A percentile compares a stretch with the other conserved stretches of the same genome.
Conservation (phyloP, 2,329 filamentous ascomycete genomes). For the Monilinia polystroma region DNA sequence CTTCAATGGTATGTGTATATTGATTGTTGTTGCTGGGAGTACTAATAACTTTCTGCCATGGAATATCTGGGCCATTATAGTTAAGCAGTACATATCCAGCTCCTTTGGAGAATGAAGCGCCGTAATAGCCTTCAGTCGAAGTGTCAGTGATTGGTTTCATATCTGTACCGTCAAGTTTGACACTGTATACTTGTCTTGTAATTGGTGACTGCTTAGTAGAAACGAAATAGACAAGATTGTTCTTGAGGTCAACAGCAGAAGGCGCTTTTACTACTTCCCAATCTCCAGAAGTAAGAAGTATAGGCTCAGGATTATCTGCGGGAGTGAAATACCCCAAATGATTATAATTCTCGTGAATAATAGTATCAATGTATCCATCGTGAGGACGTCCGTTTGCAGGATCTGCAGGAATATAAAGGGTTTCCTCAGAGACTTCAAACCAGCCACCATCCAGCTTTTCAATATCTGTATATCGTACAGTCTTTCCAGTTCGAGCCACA, state of each 20-base stretch:
- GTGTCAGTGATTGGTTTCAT: constrained; percentile 73
- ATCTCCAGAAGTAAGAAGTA: constrained; percentile 80
- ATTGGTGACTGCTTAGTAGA: constrained; percentile 84
- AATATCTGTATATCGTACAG: constrained; percentile 77
- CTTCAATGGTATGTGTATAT: constrained; percentile 72
- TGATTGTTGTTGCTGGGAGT: constrained; percentile 66
- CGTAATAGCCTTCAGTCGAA: constrained; percentile 73
- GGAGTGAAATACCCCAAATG: constrained; percentile 93
- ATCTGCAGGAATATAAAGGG: constrained; percentile 83
- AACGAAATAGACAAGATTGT: constrained; percentile 88
- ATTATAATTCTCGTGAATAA: constrained; percentile 83
- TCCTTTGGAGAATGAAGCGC: constrained; percentile 77
- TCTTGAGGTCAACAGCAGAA: constrained; percentile 77
- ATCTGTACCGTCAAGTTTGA: constrained; percentile 76
- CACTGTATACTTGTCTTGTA: constrained; percentile 88
- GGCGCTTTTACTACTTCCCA: constrained; percentile 93
- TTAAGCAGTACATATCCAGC: constrained; percentile 81
- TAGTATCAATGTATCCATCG: constrained; percentile 90
- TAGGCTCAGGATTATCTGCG: constrained; percentile 75
- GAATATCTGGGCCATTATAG: constrained; percentile 80
- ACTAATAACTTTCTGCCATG: constrained; percentile 86
- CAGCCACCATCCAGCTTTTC: constrained; percentile 88
- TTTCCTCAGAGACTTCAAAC: constrained; percentile 91
- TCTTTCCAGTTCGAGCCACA: constrained; percentile 66
- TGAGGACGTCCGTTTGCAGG: constrained; percentile 69